Evolutionary conservation across 208 protist genomes (phyloP).

Genomic region (Acanthamoeba culbertsoni): DNA sequence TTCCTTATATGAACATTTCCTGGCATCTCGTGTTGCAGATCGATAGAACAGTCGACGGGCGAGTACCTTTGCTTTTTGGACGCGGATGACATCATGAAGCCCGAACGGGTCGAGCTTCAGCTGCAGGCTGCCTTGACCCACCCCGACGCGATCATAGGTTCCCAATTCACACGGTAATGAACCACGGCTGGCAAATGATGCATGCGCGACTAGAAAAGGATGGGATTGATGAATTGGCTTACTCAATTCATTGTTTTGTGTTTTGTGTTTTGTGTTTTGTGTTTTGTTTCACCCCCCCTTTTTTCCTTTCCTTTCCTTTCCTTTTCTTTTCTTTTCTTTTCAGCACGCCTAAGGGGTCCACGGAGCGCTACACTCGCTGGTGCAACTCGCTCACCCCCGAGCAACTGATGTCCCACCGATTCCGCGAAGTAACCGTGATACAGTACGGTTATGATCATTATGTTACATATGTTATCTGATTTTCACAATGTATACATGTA

Average conservation of each 20-base stretch:
- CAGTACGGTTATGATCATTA: constrained; percentile 26
- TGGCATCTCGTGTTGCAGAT: not conserved
- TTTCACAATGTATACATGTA: too few relatives aligned
- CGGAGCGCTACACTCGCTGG: constrained; percentile 54
- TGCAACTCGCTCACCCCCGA: constrained; percentile 44
- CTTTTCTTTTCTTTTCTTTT: not conserved
- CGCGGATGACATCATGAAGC: constrained; percentile 53
- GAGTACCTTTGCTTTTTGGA: constrained; percentile 52
- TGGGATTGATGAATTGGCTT: too few relatives aligned
- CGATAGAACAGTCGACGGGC: constrained; percentile 42
- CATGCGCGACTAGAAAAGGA: too few relatives aligned
- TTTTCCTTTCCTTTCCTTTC: not conserved
- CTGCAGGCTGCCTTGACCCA: not conserved
- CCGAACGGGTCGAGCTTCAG: constrained; percentile 34
- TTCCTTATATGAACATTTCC: not conserved
- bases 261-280: too few relatives aligned
- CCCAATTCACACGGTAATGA: constrained; percentile 24
- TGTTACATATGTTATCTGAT: too few relatives aligned
- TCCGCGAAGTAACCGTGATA: constrained; percentile 55
- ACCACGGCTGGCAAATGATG: too few relatives aligned
- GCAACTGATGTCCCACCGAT: constrained; percentile 49
- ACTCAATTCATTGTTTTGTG: too few relatives aligned
- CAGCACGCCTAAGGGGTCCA: constrained; percentile 49
- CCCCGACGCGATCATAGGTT: constrained; percentile 5
- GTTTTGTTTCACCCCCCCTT: too few relatives aligned